These are phyloP conservation scores for Scheffersomyces cryptocercus DNA, from an alignment of 1,139 yeast species.

Conservation along the genomic window DNA sequence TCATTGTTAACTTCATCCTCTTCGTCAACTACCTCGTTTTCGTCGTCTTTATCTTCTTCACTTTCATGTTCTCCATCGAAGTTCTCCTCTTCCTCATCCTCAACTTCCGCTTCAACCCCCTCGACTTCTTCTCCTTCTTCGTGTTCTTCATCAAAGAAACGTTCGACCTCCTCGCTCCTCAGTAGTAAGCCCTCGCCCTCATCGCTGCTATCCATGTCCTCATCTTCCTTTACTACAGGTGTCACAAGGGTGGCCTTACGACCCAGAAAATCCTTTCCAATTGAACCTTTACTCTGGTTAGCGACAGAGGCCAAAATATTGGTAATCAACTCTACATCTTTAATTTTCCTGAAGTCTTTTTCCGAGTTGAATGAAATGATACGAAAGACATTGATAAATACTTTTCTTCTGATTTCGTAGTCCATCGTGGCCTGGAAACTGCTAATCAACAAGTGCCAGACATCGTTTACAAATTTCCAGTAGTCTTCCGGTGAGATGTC, in stretches of 20 bases:
- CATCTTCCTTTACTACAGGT: constrained; percentile 5
- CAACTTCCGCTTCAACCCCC: constrained; percentile 10
- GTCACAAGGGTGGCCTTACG: background rate
- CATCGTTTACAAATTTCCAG: constrained; percentile 45
- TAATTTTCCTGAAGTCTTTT: constrained; percentile 19
- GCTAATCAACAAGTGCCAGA: constrained; percentile 63
- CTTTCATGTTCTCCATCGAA: too few species aligned
- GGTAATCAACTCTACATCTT: constrained; percentile 34
- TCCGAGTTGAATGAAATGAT: constrained; percentile 36
- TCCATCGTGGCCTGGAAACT: constrained; percentile 80
- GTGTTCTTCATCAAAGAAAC: constrained; percentile 2
- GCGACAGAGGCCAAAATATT: constrained; percentile 69
- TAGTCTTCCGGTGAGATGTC: constrained; percentile 27
- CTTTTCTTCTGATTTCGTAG: constrained; percentile 60
- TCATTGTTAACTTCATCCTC: constrained; percentile 6
- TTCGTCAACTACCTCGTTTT: constrained; percentile 3
- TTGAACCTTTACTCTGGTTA: constrained; percentile 51
- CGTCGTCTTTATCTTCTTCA: constrained; percentile 10
- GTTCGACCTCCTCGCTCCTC: constrained; percentile 1
- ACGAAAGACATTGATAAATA: constrained; percentile 58
- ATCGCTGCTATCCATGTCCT: constrained; percentile 13
- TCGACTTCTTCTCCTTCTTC: constrained; percentile 5
- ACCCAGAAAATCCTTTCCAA: constrained; percentile 16
- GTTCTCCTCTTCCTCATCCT: constrained; percentile 5
- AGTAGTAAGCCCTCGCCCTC: constrained; percentile 6